phyloP scores from a whole-genome alignment of 2,329 filamentous ascomycete genomes.

The Metarhizium robertsii region DNA sequence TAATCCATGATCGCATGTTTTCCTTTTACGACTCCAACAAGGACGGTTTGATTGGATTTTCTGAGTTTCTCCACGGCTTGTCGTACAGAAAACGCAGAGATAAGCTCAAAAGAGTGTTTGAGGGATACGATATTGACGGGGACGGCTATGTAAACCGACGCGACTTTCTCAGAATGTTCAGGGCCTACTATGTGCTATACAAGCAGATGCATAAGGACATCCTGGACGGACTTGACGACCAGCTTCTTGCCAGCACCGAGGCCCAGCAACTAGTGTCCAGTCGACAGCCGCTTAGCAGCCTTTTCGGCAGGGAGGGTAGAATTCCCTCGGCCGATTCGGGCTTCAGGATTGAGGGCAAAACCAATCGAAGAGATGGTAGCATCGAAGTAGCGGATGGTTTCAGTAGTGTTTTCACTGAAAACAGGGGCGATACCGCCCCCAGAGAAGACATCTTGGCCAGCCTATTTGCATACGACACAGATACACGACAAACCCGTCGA shows the following conservation, averaged over 20 bases:
- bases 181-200: slow-evolving; percentile 84
- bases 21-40: slow-evolving; percentile 89
- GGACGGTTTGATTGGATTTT: slow-evolving; percentile 83
- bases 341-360: slow-evolving; percentile 54
- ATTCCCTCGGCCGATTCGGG: slow-evolving; percentile 54
- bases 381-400: slow-evolving; percentile 52
- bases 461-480: slow-evolving; percentile 33
- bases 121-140: slow-evolving; percentile 82
- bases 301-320: slow-evolving; percentile 63
- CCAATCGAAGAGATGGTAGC: slow-evolving; percentile 52
- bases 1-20: slow-evolving; percentile 95
- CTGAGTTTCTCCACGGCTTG: slow-evolving; percentile 81
- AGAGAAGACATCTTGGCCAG: slow-evolving; percentile 51
- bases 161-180: slow-evolving; percentile 85
- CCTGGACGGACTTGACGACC: slow-evolving; percentile 66
- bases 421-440: slow-evolving; percentile 49
- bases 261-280: slow-evolving; percentile 67
- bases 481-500: slow-evolving; percentile 18
- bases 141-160: slow-evolving; percentile 79
- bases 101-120: slow-evolving; percentile 65
- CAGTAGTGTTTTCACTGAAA: slow-evolving; percentile 46
- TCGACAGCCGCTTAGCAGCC: slow-evolving; percentile 64
- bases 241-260: slow-evolving; percentile 65
- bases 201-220: slow-evolving; percentile 84
- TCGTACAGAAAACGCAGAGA: slow-evolving; percentile 61